Base-by-base conservation (phyloP, 2,329 filamentous ascomycete species). In the Davidsoniella neocaledoniae region DNA sequence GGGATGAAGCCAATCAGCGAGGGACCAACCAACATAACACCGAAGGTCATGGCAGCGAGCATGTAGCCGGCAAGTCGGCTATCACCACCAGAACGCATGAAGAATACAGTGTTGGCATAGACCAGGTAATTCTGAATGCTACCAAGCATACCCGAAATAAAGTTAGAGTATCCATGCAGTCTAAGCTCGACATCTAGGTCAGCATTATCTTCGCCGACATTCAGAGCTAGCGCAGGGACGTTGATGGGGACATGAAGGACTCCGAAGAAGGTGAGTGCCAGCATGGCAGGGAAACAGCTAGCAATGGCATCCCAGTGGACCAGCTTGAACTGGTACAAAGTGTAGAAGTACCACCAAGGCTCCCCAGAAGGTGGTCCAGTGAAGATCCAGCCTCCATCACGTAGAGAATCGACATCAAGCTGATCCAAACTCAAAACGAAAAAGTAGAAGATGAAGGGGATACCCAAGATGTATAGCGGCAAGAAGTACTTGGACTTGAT, bases 311-410 rank as follows among this genome's bases (percentile, higher is more conserved):
- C 72, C 83, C 86, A 94, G 57, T 88, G 76, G 2, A 96, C 83
- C 21, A 81, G 71, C 45, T 80, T 71, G 58, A 94, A 86, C 59
- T 91, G 81, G 65, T 94, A 98, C 44, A 96, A 74, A 0, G 86
- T 93, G 66, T 94, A 98, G 59, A 98, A 98, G 61, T 91, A 87
- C 76, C 91, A 98, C 78, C 93, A 98, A 0, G 91, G 87, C 58
- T 94, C 86, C 10, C 77, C 83, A 8, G 81, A 81, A 43, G 83
- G 81, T 1, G 91, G 90, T 0, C 83, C 83, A 57, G 86, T 76
- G 58, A 98, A 98, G 9, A 96, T 83, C 91, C 91, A 98, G 16
- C 91, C 91, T 45, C 72, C 68, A 8, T 75, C 64, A 48, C 87
- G 80, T 42, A 96, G 66, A 10, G 70, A 69, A 37, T 76, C 71